A percentile compares a stretch with the other conserved stretches of the same genome.
Evolutionary conservation across 129 eudicot species (phyloP).

Genomic region (Heracleum sosnowskyi): DNA sequence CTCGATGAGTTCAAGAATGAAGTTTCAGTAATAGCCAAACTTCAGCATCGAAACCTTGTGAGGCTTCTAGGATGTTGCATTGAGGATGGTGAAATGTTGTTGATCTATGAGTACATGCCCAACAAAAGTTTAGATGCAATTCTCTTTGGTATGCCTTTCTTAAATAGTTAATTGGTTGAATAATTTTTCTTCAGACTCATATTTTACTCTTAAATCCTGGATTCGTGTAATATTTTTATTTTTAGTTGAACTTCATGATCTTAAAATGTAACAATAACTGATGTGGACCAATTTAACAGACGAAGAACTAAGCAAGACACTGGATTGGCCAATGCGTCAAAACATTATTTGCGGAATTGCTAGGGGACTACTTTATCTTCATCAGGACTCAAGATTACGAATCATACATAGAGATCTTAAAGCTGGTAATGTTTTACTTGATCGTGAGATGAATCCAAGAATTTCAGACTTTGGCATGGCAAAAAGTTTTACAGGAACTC

Average conservation of each 20-base stretch:
- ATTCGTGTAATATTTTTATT: neutral
- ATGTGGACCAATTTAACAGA: slow-evolving; percentile 13
- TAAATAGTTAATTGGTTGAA: neutral
- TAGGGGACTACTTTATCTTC: slow-evolving; percentile 34
- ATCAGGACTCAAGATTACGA: slow-evolving; percentile 29
- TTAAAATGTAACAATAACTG: neutral
- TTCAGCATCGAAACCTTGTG: slow-evolving; percentile 37
- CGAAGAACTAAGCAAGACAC: slow-evolving; percentile 2
- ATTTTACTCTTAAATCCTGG: neutral
- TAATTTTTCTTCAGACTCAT: neutral
- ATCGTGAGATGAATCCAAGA: slow-evolving; percentile 31
- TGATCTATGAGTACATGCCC: slow-evolving; percentile 29
- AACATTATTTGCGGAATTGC: slow-evolving; percentile 27
- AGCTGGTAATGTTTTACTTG: slow-evolving; percentile 25
- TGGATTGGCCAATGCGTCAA: slow-evolving; percentile 24
- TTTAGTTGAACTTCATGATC: neutral
- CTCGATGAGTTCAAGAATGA: slow-evolving; percentile 29
- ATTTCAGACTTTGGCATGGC: slow-evolving; percentile 42
- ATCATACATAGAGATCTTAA: slow-evolving; percentile 27
- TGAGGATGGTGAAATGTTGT: slow-evolving; percentile 20
- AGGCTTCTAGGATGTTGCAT: slow-evolving; percentile 30
- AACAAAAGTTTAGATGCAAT: slow-evolving; percentile 25
- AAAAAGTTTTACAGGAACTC: slow-evolving; percentile 21
- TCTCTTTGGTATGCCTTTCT: slow-evolving; percentile 13
- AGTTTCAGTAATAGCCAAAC: slow-evolving; percentile 22